Evolutionary conservation across 179 eudicot species (phyloP).

Genomic region (Spinacia oleracea): DNA sequence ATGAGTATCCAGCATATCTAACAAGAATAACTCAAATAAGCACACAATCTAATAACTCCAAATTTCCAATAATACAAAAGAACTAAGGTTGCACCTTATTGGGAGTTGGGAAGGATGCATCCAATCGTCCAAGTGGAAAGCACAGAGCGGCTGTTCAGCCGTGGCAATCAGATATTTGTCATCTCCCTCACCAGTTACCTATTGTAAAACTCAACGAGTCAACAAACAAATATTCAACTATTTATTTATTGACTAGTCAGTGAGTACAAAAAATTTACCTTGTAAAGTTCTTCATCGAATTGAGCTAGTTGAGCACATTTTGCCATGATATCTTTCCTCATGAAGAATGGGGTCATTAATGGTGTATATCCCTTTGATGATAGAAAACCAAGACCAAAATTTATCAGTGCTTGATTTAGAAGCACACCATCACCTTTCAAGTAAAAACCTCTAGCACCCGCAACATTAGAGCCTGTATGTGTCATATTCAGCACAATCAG

Average conservation of each 20-base stretch:
- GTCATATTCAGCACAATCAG: constrained; percentile 12
- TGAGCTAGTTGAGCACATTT: constrained; percentile 96
- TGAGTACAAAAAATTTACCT: constrained; percentile 45
- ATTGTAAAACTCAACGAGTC: constrained; percentile 17
- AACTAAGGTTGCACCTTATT: constrained; percentile 46
- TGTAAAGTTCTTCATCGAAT: constrained; percentile 96
- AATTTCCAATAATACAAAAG: not conserved
- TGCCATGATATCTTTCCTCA: constrained; percentile 91
- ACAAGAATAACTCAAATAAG: constrained; percentile 14
- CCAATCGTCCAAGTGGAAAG: constrained; percentile 91
- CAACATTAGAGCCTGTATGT: constrained; percentile 72
- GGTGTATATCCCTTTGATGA: constrained; percentile 53
- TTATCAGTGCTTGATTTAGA: constrained; percentile 88
- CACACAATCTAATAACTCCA: constrained; percentile 3
- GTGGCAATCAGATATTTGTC: constrained; percentile 96
- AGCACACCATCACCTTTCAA: constrained; percentile 88
- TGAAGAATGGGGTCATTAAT: constrained; percentile 90
- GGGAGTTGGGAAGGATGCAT: constrained; percentile 80
- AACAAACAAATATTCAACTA: constrained; percentile 7
- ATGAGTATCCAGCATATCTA: constrained; percentile 90
- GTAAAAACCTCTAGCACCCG: constrained; percentile 96
- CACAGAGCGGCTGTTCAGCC: constrained; percentile 96
- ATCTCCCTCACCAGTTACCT: constrained; percentile 92
- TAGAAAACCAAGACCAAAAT: constrained; percentile 76
- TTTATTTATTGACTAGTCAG: not conserved